Conservation (phyloP, 2,329 filamentous ascomycete species). For the Colletotrichum higginsianum region DNA sequence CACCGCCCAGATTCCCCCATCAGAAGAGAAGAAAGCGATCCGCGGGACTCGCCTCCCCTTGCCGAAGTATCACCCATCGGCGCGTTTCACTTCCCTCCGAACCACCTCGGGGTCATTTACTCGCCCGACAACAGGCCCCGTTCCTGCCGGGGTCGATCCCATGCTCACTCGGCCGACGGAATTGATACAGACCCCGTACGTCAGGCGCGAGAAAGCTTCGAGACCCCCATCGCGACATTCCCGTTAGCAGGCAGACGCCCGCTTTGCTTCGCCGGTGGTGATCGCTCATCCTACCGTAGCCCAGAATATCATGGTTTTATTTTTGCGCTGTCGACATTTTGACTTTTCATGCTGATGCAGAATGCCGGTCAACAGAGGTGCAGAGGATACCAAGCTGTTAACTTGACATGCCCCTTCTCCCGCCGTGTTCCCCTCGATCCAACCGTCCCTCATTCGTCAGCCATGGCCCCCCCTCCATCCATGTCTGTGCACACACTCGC, state of each 20-base stretch:
- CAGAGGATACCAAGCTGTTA: conserved; percentile 14
- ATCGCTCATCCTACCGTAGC: not conserved
- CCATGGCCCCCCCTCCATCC: not conserved
- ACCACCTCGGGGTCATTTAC: not conserved
- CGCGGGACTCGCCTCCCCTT: no score
- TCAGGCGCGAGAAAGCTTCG: not conserved
- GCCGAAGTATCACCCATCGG: no score
- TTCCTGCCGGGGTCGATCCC: conserved; percentile 18
- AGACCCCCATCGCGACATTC: not conserved
- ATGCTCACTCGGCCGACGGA: not conserved
- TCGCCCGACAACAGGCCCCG: conserved; percentile 2
- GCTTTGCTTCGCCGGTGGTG: not conserved
- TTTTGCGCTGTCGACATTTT: not conserved
- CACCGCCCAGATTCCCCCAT: no score
- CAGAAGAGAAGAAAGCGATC: no score
- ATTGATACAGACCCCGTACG: not conserved
- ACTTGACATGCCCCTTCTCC: conserved; percentile 12
- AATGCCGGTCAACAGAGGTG: not conserved
- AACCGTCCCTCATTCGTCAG: conserved; percentile 1
- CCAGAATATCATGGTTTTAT: not conserved
- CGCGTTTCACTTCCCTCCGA: no score
- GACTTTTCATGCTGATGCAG: not conserved
- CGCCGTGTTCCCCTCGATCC: conserved; percentile 6
- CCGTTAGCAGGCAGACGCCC: not conserved
- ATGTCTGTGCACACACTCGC: conserved; percentile 6